A percentile compares a stretch with the other conserved stretches of the same genome.
These are phyloP conservation scores for Protomyces gravidus DNA, from an alignment of 1,139 yeast genomes.

Conservation along the genomic window DNA sequence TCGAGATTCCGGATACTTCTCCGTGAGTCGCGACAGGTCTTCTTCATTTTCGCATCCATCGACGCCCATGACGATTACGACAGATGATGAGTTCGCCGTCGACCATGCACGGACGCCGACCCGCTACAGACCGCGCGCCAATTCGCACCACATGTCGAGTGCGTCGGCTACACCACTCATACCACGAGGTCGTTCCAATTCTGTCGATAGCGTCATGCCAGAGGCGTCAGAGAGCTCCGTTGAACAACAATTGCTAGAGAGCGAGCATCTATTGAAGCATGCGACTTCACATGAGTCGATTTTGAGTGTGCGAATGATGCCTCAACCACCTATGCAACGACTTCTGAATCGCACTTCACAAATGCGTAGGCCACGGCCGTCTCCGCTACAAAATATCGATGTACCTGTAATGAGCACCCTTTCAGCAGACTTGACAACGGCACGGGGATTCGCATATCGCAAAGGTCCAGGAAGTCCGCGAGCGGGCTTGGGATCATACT, in stretches of 20 bases:
- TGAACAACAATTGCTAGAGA: background rate
- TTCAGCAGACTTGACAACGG: constrained; percentile 16
- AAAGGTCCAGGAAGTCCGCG: constrained; percentile 4
- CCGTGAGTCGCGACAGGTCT: constrained; percentile 18
- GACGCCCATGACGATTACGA: background rate
- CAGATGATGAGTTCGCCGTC: background rate
- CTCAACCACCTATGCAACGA: background rate
- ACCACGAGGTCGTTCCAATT: background rate
- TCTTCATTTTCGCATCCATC: constrained; percentile 3
- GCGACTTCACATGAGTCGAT: constrained; percentile 18
- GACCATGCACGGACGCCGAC: background rate
- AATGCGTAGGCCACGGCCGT: constrained; percentile 6
- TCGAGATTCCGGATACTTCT: constrained; percentile 25
- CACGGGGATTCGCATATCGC: background rate
- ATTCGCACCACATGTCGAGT: background rate
- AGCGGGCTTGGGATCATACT: constrained; percentile 1
- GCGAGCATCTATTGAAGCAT: background rate
- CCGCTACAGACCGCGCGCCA: background rate
- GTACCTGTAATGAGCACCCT: constrained; percentile 5
- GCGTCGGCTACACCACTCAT: background rate
- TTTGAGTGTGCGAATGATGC: background rate
- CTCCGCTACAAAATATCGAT: constrained; percentile 12
- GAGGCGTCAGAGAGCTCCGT: background rate
- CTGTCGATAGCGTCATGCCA: background rate
- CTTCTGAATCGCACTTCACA: background rate